Evolutionary conservation across 495 filamentous ascomycete genomes (phyloP), one percentile per base, ranked within the genome.

Genomic region (Aspergillus haitiensis): DNA sequence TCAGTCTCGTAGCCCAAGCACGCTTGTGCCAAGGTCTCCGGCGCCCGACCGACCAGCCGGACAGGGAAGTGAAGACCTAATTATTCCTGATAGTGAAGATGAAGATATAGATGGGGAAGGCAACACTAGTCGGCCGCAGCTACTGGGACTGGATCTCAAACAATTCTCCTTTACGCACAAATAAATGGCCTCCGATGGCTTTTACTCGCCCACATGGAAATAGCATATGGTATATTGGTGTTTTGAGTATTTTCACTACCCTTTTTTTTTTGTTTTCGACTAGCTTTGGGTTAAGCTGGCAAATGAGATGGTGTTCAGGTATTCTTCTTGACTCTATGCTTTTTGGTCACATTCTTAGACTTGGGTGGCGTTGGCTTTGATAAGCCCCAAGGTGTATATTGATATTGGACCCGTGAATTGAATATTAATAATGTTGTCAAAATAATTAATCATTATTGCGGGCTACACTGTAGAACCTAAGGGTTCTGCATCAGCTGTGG

Each of bases 51-150:
- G 33, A 21, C 33, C 16, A 37, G 31, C 37, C 60, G 44, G 55
- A 13, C 74, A 81, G 50, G 90, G 91, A 1, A 93, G 90, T 65
- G 91, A 95, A 68, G 91, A 95, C 64, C 70, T 86, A 46, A 80
- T 95, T 15, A 70, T 89, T 3, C 87, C 88, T 0, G 81, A 88
- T 52, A 90, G 88, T 61, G 87, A 90, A 39, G 86, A 84, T 59
- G 87, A 90, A 45, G 86, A 84, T 1, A 75, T 79, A 37, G 69
- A 67, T 33, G 58, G 56, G 1, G 63, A 59, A 6, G 67, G 67
- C 8, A 64, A 44, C 7, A 18, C 65, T 44, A 65, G 55, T 9
- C 64, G 15, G 45, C 44, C 57, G 1, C 35, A 21, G 7, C 31
- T 68, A 1, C 64, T 33, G 15, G 56, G 71, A 35, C 66, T 86